Evolutionary conservation across 2,329 filamentous ascomycete genomes (phyloP).

Genomic region (Thermothelomyces thermophilus): DNA sequence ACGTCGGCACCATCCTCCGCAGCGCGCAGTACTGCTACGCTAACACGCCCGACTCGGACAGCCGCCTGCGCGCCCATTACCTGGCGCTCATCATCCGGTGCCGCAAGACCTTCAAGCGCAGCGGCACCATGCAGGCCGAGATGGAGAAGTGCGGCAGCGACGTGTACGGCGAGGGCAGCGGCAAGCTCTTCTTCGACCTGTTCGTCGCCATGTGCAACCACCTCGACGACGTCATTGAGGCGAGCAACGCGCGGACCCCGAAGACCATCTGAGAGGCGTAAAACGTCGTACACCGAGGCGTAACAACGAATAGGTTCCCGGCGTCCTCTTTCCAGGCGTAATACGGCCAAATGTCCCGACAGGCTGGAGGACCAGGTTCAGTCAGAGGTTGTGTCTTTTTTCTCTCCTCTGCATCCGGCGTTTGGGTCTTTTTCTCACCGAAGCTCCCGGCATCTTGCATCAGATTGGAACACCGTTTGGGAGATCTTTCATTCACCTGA

Average conservation of each 20-base stretch:
- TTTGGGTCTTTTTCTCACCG: slow-evolving; percentile 33
- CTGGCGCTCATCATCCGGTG: slow-evolving; percentile 95
- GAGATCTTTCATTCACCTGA: slow-evolving; percentile 33
- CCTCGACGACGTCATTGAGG: slow-evolving; percentile 89
- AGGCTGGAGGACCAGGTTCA: slow-evolving; percentile 10
- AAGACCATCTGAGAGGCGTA: slow-evolving; percentile 45
- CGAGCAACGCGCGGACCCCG: slow-evolving; percentile 60
- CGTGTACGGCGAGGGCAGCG: slow-evolving; percentile 31
- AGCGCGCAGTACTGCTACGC: slow-evolving; percentile 93
- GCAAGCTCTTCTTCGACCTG: slow-evolving; percentile 94
- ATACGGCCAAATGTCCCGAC: slow-evolving; percentile 15
- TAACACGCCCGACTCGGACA: slow-evolving; percentile 89
- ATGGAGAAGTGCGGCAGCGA: slow-evolving; percentile 77
- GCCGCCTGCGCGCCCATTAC: slow-evolving; percentile 90
- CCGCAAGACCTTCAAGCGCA: slow-evolving; percentile 95
- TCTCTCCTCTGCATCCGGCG: slow-evolving; percentile 24
- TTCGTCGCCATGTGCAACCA: slow-evolving; percentile 98
- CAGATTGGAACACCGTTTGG: slow-evolving; percentile 48
- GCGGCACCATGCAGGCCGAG: slow-evolving; percentile 97
- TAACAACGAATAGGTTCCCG: slow-evolving; percentile 23
- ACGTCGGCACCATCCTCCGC: slow-evolving; percentile 84
- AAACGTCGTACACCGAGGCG: slow-evolving; percentile 18
- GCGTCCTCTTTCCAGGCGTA: slow-evolving; percentile 18
- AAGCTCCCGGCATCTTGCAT: slow-evolving; percentile 35
- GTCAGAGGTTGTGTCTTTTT: slow-evolving; percentile 18